Base-by-base conservation (phyloP, 2,329 filamentous ascomycete genomes). In the Colletotrichum nymphaeae region DNA sequence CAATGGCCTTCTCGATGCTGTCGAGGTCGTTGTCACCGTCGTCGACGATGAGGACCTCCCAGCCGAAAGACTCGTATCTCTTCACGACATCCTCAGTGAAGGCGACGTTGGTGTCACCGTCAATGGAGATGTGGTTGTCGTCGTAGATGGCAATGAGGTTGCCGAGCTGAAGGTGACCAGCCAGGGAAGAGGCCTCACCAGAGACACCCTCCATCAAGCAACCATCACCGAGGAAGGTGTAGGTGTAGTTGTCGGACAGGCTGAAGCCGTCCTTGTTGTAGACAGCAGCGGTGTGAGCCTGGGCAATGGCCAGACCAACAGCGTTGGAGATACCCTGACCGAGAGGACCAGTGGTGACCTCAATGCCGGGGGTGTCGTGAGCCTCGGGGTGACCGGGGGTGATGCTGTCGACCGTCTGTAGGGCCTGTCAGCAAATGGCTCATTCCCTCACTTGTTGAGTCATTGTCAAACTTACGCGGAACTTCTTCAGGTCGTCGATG, bases 181-280 rank as follows among this genome's bases (percentile, higher is more conserved):
- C 97, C 78, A 95, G 90, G 74, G 95, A 98, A 79, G 90, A 94
- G 80, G 97, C 96, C 89, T 99, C 97, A 82, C 91, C 91, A 78
- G 97, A 95, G 88, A 99, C 90, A 90, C 97, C 97, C 90, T 99
- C 97, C 95, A 97, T 97, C 86, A 97, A 91, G 87, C 97, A 99
- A 78, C 97, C 97, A 89, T 99, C 97, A 83, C 97, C 97, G 83
- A 99, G 94, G 91, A 98, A 98, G 86, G 85, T 88, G 88, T 95
- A 99, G 83, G 97, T 99, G 91, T 98, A 92, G 93, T 98, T 98
- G 91, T 97, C 93, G 86, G 97, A 87, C 71, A 99, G 87, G 78
- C 95, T 92, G 85, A 93, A 98, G 76, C 93, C 94, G 77, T 95
- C 94, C 91, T 97, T 98, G 93, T 99, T 99, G 92, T 97, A 99